Conservation (phyloP, 1,284 basidiomycete species). For the Apiotrichum siamense region DNA sequence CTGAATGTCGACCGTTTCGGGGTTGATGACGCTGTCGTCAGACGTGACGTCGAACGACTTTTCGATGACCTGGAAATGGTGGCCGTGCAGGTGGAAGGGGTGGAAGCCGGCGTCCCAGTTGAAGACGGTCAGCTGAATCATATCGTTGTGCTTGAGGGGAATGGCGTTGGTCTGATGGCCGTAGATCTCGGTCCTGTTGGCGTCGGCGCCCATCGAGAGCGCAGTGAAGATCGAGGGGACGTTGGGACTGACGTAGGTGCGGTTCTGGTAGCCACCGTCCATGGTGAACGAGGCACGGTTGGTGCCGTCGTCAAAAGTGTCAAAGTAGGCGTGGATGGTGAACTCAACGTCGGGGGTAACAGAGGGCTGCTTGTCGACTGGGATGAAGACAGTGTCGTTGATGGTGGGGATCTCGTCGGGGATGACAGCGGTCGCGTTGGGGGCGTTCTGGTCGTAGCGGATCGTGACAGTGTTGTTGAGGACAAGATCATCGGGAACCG, state of each 20-base stretch:
- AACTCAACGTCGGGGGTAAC: slow-evolving; percentile 41
- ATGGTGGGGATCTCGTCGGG: slow-evolving; percentile 21
- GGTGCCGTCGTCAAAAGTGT: slow-evolving; percentile 49
- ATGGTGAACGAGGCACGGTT: slow-evolving; percentile 49
- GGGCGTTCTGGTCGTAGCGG: slow-evolving; percentile 55
- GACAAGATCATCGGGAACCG: slow-evolving; percentile 61
- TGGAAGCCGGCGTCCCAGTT: slow-evolving; percentile 60
- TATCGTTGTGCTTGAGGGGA: slow-evolving; percentile 66
- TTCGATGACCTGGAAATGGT: slow-evolving; percentile 71
- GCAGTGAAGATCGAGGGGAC: slow-evolving; percentile 71
- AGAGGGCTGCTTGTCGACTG: slow-evolving; percentile 38
- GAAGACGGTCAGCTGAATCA: slow-evolving; percentile 71
- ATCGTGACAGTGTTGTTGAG: slow-evolving; percentile 71
- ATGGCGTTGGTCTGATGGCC: slow-evolving; percentile 64
- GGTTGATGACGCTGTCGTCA: slow-evolving; percentile 70
- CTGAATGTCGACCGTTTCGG: slow-evolving; percentile 66
- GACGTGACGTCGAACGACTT: slow-evolving; percentile 69
- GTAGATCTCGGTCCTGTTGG: slow-evolving; percentile 64
- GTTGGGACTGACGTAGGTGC: slow-evolving; percentile 49
- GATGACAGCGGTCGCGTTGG: slow-evolving; percentile 13
- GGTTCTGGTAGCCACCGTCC: slow-evolving; percentile 19
- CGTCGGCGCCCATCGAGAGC: slow-evolving; percentile 66
- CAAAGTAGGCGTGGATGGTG: slow-evolving; percentile 48
- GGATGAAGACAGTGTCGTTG: slow-evolving; percentile 48
- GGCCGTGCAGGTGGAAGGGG: slow-evolving; percentile 53